A percentile compares a stretch with the other conserved stretches of the same genome.
Conservation (phyloP, 2,329 filamentous ascomycete species). For the Tothia fuscella region DNA sequence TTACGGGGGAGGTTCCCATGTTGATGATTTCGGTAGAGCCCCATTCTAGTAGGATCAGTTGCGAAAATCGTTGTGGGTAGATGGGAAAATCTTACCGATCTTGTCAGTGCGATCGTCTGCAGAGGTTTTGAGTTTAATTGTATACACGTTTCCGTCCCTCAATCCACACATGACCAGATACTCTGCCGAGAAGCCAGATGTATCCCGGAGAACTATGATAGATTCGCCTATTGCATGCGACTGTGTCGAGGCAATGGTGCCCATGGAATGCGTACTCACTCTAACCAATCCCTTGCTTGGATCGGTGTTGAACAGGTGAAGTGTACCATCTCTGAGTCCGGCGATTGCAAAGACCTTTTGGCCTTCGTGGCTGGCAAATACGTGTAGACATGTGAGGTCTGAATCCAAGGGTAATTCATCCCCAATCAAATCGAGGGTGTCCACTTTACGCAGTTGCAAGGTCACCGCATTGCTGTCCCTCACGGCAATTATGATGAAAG, state of each 20-base stretch:
- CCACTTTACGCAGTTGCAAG: not conserved
- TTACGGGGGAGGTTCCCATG: not conserved
- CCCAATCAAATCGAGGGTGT: slow-evolving; percentile 1
- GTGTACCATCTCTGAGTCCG: slow-evolving; percentile 1
- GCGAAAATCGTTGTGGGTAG: slow-evolving; percentile 3
- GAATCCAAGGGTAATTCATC: not conserved
- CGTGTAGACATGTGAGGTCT: slow-evolving; percentile 1
- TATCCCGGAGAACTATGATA: slow-evolving; percentile 1
- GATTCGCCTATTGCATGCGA: slow-evolving; percentile 16
- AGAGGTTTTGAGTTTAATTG: too few relatives aligned
- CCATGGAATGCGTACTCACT: slow-evolving; percentile 7
- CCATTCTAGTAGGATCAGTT: slow-evolving; percentile 14
- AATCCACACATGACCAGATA: slow-evolving; percentile 24
- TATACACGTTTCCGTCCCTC: slow-evolving; percentile 20
- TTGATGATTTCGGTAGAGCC: not conserved
- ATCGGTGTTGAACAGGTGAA: slow-evolving; percentile 5
- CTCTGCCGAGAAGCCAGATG: not conserved
- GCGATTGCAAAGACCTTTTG: not conserved
- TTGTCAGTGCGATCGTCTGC: too few relatives aligned
- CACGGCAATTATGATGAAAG: too few relatives aligned
- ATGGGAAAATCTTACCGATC: too few relatives aligned
- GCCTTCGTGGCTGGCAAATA: not conserved
- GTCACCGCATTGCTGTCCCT: not conserved
- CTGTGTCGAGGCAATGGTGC: not conserved
- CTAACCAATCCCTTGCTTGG: slow-evolving; percentile 20